Conservation (phyloP, 352 stramenopile genomes). For the Pythium sukuiense region DNA sequence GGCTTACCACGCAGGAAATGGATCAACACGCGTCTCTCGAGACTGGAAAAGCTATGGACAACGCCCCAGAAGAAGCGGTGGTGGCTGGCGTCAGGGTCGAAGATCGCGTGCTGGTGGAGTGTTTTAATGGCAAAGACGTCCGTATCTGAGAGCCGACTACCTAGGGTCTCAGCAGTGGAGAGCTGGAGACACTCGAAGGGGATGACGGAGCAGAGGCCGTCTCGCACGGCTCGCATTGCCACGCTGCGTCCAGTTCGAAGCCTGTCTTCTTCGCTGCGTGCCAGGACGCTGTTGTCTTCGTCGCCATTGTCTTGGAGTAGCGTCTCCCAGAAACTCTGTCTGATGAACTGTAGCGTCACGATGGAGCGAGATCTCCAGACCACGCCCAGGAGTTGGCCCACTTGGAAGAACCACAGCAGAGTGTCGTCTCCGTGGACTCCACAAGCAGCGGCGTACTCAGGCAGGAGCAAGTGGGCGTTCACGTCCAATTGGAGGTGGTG, state of each 20-base stretch:
- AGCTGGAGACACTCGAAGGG: conserved; percentile 48
- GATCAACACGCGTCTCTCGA: conserved; percentile 43
- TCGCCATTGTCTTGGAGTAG: not conserved
- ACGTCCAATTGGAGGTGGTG: conserved; percentile 35
- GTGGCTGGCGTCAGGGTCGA: conserved; percentile 21
- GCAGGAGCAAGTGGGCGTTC: conserved; percentile 44
- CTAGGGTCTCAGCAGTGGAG: conserved; percentile 36
- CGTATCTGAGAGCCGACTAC: conserved; percentile 18
- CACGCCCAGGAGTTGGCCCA: conserved; percentile 64
- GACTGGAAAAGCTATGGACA: conserved; percentile 38
- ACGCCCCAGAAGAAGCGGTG: conserved; percentile 56
- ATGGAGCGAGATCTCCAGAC: conserved; percentile 50
- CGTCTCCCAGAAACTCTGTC: conserved; percentile 38
- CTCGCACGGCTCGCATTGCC: conserved; percentile 43
- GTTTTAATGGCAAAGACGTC: conserved; percentile 15
- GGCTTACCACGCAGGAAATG: conserved; percentile 44
- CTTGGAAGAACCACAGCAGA: conserved; percentile 51
- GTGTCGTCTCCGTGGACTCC: conserved; percentile 25
- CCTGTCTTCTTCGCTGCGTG: not conserved
- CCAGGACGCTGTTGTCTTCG: not conserved
- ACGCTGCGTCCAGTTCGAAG: not conserved
- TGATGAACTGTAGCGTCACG: conserved; percentile 58
- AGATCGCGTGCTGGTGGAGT: conserved; percentile 36
- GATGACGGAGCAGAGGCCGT: conserved; percentile 57
- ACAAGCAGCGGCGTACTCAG: conserved; percentile 6